phyloP scores from a whole-genome alignment of 169 alveolate species.

The Babesia bovis region DNA sequence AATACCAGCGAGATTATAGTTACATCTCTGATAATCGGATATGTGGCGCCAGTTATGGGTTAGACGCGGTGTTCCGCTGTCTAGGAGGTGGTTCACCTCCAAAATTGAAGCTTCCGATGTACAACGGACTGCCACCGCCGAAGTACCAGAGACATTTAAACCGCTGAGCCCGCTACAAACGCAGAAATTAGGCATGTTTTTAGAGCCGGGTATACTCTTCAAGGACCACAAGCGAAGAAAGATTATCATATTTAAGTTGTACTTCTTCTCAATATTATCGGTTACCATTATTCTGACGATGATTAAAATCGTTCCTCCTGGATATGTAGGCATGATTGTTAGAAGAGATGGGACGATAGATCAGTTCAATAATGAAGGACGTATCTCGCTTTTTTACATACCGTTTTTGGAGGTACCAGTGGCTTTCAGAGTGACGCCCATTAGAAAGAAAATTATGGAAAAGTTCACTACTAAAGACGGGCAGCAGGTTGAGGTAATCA shows the following conservation, averaged over 20 bases:
- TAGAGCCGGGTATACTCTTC: slow-evolving; percentile 57
- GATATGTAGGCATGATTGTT: slow-evolving; percentile 62
- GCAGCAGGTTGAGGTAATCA: slow-evolving; percentile 33
- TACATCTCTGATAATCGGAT: too few species aligned
- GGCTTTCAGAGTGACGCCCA: slow-evolving; percentile 63
- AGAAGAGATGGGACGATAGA: slow-evolving; percentile 53
- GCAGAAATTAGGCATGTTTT: slow-evolving; percentile 56
- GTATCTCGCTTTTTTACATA: slow-evolving; percentile 46
- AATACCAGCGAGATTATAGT: too few species aligned
- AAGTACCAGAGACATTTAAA: neutral
- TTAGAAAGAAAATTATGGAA: slow-evolving; percentile 53
- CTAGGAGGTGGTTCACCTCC: slow-evolving; percentile 12
- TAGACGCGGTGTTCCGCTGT: slow-evolving; percentile 29
- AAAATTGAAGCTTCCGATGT: neutral
- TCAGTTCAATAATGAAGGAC: slow-evolving; percentile 53
- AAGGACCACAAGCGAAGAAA: slow-evolving; percentile 19
- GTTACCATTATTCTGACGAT: slow-evolving; percentile 25
- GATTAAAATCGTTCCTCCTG: slow-evolving; percentile 65
- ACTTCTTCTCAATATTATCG: slow-evolving; percentile 45
- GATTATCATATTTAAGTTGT: slow-evolving; percentile 22
- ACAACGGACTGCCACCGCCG: neutral
- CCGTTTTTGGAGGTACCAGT: slow-evolving; percentile 59
- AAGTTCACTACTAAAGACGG: slow-evolving; percentile 47
- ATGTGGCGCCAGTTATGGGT: neutral
- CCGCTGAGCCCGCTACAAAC: slow-evolving; percentile 51